These are phyloP conservation scores for Phylloporus scabripes DNA, from an alignment of 768 basidiomycete genomes.

Conservation along the genomic window DNA sequence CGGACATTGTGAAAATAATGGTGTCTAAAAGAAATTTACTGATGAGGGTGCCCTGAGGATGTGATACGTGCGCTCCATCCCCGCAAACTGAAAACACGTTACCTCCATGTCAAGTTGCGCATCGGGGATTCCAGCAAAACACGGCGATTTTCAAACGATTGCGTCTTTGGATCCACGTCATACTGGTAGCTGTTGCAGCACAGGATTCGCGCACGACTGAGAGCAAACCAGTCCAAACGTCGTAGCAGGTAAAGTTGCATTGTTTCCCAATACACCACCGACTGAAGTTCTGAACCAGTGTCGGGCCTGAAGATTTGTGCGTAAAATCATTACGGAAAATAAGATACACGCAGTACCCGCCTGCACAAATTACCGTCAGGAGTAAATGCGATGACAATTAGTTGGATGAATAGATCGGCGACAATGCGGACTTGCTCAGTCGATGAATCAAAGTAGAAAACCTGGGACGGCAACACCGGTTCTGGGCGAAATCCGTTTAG, in stretches of 20 bases:
- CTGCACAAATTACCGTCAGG: constrained; percentile 61
- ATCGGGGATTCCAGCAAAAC: constrained; percentile 68
- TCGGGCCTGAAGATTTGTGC: constrained; percentile 26
- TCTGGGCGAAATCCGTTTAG: constrained; percentile 59
- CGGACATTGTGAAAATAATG: constrained; percentile 37
- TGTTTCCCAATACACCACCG: constrained; percentile 42
- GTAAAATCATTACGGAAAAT: constrained; percentile 4
- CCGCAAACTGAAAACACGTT: constrained; percentile 66
- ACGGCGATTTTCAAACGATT: constrained; percentile 53
- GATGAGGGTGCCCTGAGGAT: constrained; percentile 47
- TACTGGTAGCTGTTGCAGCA: constrained; percentile 50
- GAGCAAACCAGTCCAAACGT: constrained; percentile 12
- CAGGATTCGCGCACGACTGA: background rate
- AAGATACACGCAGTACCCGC: constrained; percentile 11
- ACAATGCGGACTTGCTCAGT: constrained; percentile 64
- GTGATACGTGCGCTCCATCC: constrained; percentile 67
- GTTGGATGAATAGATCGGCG: constrained; percentile 68
- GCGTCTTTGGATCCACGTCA: constrained; percentile 54
- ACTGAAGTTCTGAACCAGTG: constrained; percentile 28
- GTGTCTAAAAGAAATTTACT: constrained; percentile 56
- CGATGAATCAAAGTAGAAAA: constrained; percentile 48
- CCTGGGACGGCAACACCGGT: constrained; percentile 40
- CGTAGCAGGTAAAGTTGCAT: constrained; percentile 58
- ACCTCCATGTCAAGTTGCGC: constrained; percentile 60
- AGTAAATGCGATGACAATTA: constrained; percentile 74